Evolutionary conservation across 805 yeast genomes (phyloP), one percentile per base, ranked within the genome.

Genomic region (Diddensiella caesifluorescens): DNA sequence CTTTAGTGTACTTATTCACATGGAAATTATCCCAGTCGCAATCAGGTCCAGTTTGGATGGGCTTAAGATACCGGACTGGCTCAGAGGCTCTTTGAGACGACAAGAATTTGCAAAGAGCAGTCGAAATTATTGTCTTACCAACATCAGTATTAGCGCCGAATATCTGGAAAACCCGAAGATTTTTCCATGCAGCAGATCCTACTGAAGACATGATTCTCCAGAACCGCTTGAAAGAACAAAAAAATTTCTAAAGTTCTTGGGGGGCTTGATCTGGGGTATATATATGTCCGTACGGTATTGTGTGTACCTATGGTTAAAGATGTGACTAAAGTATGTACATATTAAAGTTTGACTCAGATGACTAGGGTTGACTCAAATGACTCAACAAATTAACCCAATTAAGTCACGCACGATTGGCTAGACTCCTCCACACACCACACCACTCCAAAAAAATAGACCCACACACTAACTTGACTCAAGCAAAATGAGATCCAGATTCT

Each of bases 101-200:
- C 18, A 44, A 13, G 5, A 29, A 38, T 22, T 45, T 35, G 5
- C 44, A 39, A 7, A 53, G 21, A 3, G 46, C 41, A 1, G 57
- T 46, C 2, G 57, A 37, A 10, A 53, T 29, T 21, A 53, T 37
- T 2, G 57, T 53, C 32, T 53, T 53, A 16, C 57, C 57, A 3
- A 53, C 55, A 29, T 53, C 53, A 2, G 57, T 53, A 42, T 53
- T 53, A 7, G 57, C 57, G 5, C 57, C 57, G 43, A 41, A 49
- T 25, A 50, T 40, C 31, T 47, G 50, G 23, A 47, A 38, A 2
- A 31, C 46, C 23, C 39, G 48, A 7, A 40, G 27, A 3, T 35
- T 16, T 22, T 18, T 44, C 41, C 42, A 44, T 15, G 39, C 30
- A 9, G 22, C 28, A 9, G 43, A 7, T 21, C 38, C 38, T 22